A percentile compares a stretch with the other conserved stretches of the same genome.
Conservation (phyloP, 192 early-diverging fungal species). For the Geosiphon pyriformis region DNA sequence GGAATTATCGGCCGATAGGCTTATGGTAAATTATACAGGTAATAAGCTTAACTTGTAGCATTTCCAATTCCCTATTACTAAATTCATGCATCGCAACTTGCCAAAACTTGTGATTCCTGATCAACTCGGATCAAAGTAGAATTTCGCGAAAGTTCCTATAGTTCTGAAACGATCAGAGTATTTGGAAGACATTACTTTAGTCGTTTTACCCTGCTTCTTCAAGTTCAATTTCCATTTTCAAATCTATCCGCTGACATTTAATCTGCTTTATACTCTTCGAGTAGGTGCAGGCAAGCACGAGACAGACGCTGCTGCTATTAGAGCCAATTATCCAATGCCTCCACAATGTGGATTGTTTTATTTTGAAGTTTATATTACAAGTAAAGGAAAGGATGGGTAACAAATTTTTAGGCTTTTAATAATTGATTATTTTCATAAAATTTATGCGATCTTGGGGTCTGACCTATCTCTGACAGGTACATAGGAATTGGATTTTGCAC, state of each 20-base stretch:
- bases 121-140: too few relatives aligned
- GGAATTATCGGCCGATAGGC: constrained; percentile 37
- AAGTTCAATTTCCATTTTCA: too few relatives aligned
- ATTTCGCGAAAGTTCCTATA: too few relatives aligned
- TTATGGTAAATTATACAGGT: constrained; percentile 53
- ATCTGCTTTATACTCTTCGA: not conserved
- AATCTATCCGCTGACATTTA: not conserved
- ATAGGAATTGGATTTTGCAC: constrained; percentile 87
- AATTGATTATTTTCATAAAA: not conserved
- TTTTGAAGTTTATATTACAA: constrained; percentile 79
- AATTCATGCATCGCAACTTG: too few relatives aligned
- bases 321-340: constrained; percentile 78
- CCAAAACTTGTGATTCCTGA: too few relatives aligned
- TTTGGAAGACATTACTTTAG: too few relatives aligned
- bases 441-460: not conserved
- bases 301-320: constrained; percentile 74
- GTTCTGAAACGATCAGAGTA: too few relatives aligned
- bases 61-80: too few relatives aligned
- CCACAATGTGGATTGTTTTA: constrained; percentile 86
- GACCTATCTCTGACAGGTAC: constrained; percentile 32
- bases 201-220: too few relatives aligned
- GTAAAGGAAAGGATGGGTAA: constrained; percentile 83
- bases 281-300: constrained; percentile 67
- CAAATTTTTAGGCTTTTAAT: not conserved
- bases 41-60: too few relatives aligned